These are phyloP conservation scores for Aspergillus fijiensis DNA, from an alignment of 2,329 filamentous ascomycete genomes.

Conservation along the genomic window DNA sequence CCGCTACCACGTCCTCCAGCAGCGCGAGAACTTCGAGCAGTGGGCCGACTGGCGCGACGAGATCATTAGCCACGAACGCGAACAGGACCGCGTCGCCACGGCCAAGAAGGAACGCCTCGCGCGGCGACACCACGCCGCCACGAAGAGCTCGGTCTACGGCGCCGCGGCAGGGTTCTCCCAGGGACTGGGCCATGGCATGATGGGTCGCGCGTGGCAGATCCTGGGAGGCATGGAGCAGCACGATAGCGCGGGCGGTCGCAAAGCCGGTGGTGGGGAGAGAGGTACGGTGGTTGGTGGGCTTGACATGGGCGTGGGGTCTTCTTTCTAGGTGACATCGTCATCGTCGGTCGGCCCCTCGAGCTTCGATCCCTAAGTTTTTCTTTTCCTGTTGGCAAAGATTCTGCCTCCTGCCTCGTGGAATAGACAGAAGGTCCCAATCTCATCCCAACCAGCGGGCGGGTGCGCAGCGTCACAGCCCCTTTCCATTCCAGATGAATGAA, in stretches of 20 bases:
- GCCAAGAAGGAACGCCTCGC: slow-evolving; percentile 35
- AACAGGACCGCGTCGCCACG: slow-evolving; percentile 37
- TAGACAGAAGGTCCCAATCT: no score
- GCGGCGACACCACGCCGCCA: slow-evolving; percentile 30
- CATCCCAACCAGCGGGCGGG: no score
- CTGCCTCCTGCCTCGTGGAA: no score
- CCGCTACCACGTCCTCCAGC: slow-evolving; percentile 45
- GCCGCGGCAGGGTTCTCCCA: slow-evolving; percentile 29
- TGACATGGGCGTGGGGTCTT: no score
- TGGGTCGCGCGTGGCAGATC: slow-evolving; percentile 44
- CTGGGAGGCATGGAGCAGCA: slow-evolving; percentile 42
- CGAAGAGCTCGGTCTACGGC: slow-evolving; percentile 26
- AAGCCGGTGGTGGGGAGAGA: not conserved
- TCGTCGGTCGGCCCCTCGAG: no score
- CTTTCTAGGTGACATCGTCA: no score
- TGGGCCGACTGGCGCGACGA: slow-evolving; percentile 48
- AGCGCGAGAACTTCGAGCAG: slow-evolving; percentile 48
- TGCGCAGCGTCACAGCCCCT: no score
- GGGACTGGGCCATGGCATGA: slow-evolving; percentile 39
- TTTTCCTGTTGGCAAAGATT: no score
- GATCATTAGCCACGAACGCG: slow-evolving; percentile 38
- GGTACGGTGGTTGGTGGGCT: no score
- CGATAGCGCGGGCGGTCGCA: slow-evolving; percentile 12
- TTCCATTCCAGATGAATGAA: no score
- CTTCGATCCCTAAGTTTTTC: no score